A percentile compares a stretch with the other conserved stretches of the same genome.
phyloP scores from a whole-genome alignment of 2,329 filamentous ascomycete genomes.

The Dothiorella sarmentorum region DNA sequence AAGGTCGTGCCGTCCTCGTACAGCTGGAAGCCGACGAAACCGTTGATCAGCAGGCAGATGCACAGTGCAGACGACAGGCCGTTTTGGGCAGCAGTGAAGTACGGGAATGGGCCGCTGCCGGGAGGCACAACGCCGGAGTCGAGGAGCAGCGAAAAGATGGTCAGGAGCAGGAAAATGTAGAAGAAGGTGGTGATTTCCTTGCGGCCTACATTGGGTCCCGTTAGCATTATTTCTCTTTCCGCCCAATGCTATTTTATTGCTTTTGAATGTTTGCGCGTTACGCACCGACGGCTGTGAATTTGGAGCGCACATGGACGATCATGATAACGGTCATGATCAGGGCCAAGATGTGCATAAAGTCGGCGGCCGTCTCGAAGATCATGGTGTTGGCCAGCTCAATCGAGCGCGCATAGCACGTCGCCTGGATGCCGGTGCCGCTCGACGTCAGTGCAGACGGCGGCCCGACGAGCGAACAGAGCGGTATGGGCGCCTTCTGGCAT shows the following conservation, averaged over 20 bases:
- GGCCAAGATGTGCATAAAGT: slow-evolving; percentile 87
- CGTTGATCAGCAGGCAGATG: slow-evolving; percentile 89
- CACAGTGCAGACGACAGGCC: slow-evolving; percentile 82
- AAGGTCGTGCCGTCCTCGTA: slow-evolving; percentile 95
- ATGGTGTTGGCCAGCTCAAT: slow-evolving; percentile 97
- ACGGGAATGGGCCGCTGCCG: slow-evolving; percentile 75
- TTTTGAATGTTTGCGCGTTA: slow-evolving; percentile 20
- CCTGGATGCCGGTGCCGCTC: slow-evolving; percentile 72
- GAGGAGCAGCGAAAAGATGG: slow-evolving; percentile 81
- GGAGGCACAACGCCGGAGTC: slow-evolving; percentile 91
- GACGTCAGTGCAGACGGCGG: slow-evolving; percentile 65
- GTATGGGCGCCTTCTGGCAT: slow-evolving; percentile 80
- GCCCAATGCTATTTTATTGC: not conserved
- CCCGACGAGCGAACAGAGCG: slow-evolving; percentile 82
- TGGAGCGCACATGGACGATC: slow-evolving; percentile 93
- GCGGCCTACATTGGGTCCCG: slow-evolving; percentile 49
- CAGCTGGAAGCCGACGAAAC: slow-evolving; percentile 96
- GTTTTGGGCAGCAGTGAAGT: slow-evolving; percentile 85
- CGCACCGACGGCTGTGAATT: slow-evolving; percentile 96
- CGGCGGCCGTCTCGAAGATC: slow-evolving; percentile 91
- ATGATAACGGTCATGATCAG: slow-evolving; percentile 93
- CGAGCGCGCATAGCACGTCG: slow-evolving; percentile 88
- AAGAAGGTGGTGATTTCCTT: slow-evolving; percentile 85
- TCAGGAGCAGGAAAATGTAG: slow-evolving; percentile 91
- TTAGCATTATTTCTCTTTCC: not conserved